Conservation (phyloP, 2,329 filamentous ascomycete genomes). For the Cladophialophora carrionii region DNA sequence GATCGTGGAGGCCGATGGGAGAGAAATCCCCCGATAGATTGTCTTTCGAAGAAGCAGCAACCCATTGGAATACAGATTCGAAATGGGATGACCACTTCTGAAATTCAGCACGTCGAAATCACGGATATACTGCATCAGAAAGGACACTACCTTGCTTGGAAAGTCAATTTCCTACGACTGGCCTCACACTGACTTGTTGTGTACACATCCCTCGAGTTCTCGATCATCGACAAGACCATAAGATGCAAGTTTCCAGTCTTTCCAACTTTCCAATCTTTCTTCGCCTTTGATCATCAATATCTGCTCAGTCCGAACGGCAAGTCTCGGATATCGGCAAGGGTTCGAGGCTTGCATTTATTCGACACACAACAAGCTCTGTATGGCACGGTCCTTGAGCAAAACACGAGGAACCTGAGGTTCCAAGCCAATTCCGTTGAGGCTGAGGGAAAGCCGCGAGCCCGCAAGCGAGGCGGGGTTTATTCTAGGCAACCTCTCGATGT, state of each 20-base stretch:
- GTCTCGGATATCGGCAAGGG: background rate
- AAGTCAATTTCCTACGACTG: no score
- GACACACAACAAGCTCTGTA: background rate
- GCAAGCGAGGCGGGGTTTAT: background rate
- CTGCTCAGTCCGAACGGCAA: no score
- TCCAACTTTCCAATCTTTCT: background rate
- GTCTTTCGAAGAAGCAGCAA: background rate
- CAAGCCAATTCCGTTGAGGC: background rate
- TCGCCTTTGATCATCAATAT: no score
- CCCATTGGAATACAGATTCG: no score
- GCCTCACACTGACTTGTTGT: no score
- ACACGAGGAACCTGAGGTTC: background rate
- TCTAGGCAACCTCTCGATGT: background rate
- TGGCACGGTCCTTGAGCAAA: background rate
- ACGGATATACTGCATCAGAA: no score
- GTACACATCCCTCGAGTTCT: background rate
- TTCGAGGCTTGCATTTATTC: background rate
- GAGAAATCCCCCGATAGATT: slow-evolving; percentile 9
- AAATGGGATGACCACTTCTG: no score
- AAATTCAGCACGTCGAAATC: background rate
- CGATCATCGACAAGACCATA: background rate
- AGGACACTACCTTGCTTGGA: no score
- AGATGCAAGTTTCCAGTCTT: background rate
- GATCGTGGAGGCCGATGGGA: slow-evolving; percentile 21
- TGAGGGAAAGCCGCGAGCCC: background rate